Percentiles rank a stretch among this genome's conserved stretches.
These are phyloP conservation scores for Saccharomyces pastorianus DNA, from an alignment of 1,139 yeast genomes.

Conservation along the genomic window DNA sequence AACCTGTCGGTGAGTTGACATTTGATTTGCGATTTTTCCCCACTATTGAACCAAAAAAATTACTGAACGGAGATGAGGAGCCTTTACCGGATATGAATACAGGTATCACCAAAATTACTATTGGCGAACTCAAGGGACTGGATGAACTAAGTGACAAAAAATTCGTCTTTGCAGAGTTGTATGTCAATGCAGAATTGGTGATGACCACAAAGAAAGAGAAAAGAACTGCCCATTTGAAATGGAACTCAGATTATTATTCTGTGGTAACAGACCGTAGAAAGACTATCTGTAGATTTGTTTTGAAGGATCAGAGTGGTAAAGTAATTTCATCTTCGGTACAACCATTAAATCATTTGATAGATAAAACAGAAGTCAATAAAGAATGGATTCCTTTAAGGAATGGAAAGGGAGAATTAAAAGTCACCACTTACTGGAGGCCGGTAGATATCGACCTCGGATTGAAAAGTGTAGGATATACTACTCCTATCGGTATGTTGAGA, in stretches of 20 bases:
- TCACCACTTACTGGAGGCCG: conserved; percentile 74
- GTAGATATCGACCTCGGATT: conserved; percentile 56
- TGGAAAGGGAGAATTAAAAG: conserved; percentile 61
- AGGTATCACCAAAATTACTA: conserved; percentile 61
- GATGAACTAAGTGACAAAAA: conserved; percentile 37
- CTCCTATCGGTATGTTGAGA: conserved; percentile 86
- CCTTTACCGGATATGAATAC: conserved; percentile 92
- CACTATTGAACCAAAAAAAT: conserved; percentile 62
- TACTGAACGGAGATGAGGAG: conserved; percentile 76
- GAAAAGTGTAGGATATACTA: conserved; percentile 69
- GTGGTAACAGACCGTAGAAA: conserved; percentile 64
- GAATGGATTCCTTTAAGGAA: conserved; percentile 62
- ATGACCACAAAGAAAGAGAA: conserved; percentile 43
- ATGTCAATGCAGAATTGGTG: conserved; percentile 52
- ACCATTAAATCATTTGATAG: conserved; percentile 59
- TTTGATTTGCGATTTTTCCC: conserved; percentile 74
- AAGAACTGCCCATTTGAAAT: not conserved
- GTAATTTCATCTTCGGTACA: conserved; percentile 54
- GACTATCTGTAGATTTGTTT: conserved; percentile 52
- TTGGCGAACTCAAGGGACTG: conserved; percentile 25
- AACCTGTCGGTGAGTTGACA: conserved; percentile 64
- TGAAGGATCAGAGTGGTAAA: conserved; percentile 55
- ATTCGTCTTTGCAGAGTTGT: conserved; percentile 64
- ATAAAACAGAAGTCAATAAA: conserved; percentile 66
- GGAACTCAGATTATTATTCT: conserved; percentile 37